phyloP scores from a whole-genome alignment of 1,284 basidiomycete genomes.

The Cystobasidium slooffiae region DNA sequence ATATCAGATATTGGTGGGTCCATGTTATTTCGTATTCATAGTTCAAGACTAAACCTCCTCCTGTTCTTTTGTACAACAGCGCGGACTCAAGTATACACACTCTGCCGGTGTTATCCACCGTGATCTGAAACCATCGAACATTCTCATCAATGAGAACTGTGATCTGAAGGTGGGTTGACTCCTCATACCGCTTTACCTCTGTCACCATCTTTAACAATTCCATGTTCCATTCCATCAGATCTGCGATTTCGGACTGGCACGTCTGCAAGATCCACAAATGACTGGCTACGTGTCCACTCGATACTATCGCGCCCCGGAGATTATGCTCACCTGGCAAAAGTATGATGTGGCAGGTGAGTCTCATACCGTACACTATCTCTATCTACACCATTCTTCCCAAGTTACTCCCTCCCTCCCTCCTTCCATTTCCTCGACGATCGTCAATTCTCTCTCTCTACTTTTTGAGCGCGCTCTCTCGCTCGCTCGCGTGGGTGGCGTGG shows the following conservation, averaged over 20 bases:
- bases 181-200: neutral
- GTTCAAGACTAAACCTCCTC: neutral
- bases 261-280: constrained; percentile 96
- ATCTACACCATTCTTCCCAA: no score
- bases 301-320: constrained; percentile 98
- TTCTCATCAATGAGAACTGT: constrained; percentile 99
- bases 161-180: constrained; percentile 74
- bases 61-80: constrained; percentile 60
- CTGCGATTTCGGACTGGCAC: constrained; percentile 97
- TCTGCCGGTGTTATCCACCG: constrained; percentile 98
- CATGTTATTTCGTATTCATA: neutral
- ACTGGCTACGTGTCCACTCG: constrained; percentile 98
- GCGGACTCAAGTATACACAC: constrained; percentile 98
- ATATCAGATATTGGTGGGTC: constrained; percentile 89
- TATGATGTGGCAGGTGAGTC: constrained; percentile 98
- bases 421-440: no score
- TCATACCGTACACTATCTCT: no score
- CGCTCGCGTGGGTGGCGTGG: no score
- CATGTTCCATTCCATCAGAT: constrained; percentile 64
- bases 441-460: no score
- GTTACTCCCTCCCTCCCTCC: no score
- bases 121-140: constrained; percentile 98
- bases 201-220: neutral
- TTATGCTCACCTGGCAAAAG: constrained; percentile 99
- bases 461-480: no score